A percentile compares a stretch with the other conserved stretches of the same genome.
Evolutionary conservation across 1,284 basidiomycete genomes (phyloP).

Genomic region (Phellinidium pouzarii): DNA sequence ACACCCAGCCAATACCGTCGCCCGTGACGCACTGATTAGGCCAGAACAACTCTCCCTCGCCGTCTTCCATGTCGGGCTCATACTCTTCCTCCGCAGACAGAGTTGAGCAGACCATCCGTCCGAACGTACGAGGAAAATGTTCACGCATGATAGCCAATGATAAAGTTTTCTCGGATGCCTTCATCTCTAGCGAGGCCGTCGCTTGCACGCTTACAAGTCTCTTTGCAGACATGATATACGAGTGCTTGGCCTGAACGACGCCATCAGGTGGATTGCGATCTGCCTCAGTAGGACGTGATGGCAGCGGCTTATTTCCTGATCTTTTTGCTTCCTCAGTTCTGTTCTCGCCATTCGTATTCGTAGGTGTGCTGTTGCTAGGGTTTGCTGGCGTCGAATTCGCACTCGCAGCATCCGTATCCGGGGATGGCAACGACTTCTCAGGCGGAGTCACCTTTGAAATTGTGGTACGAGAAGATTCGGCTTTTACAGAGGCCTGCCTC

Average conservation of each 20-base stretch:
- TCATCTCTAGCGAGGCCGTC: conserved; percentile 40
- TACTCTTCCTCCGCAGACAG: conserved; percentile 57
- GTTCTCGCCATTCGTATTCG: neutral
- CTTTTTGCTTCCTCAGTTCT: conserved; percentile 8
- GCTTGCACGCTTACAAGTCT: conserved; percentile 41
- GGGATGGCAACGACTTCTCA: conserved; percentile 59
- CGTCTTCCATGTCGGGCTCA: conserved; percentile 73
- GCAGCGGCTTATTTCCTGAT: neutral
- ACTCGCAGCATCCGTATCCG: conserved; percentile 55
- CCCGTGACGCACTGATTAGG: conserved; percentile 61
- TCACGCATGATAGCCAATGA: conserved; percentile 57
- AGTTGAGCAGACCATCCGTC: conserved; percentile 60
- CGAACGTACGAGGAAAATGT: conserved; percentile 66
- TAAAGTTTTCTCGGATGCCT: conserved; percentile 44
- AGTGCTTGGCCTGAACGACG: conserved; percentile 2
- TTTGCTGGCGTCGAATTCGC: conserved; percentile 67
- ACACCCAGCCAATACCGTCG: conserved; percentile 73
- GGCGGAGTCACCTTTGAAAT: conserved; percentile 44
- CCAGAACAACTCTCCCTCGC: conserved; percentile 76
- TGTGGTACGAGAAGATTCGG: conserved; percentile 28
- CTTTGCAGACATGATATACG: conserved; percentile 36
- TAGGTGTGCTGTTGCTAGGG: conserved; percentile 32
- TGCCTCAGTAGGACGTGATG: conserved; percentile 5
- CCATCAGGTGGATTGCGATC: neutral
- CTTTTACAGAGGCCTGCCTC: conserved; percentile 28